A percentile compares a stretch with the other conserved stretches of the same genome.
Conservation (phyloP, 768 basidiomycete species). For the Lentinula raphanica region DNA sequence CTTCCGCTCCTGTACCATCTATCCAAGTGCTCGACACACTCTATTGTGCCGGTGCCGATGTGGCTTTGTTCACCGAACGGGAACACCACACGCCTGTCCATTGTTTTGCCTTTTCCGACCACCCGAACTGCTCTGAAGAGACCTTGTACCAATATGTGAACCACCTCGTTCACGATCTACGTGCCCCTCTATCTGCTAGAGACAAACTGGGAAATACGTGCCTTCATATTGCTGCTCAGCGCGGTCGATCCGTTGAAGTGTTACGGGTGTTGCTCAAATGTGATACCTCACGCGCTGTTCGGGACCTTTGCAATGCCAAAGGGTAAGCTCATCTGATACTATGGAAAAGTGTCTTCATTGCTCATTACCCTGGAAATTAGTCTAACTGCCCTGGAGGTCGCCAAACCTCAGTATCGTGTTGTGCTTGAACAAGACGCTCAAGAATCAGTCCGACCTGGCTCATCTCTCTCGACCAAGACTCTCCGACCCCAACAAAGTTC, state of each 20-base stretch:
- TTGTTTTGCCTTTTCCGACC: slow-evolving; percentile 46
- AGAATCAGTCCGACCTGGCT: slow-evolving; percentile 44
- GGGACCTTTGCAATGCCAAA: slow-evolving; percentile 61
- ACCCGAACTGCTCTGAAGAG: slow-evolving; percentile 27
- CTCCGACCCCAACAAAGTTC: slow-evolving; percentile 46
- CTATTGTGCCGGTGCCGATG: slow-evolving; percentile 72
- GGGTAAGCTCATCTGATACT: slow-evolving; percentile 43
- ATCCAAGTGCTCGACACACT: slow-evolving; percentile 62
- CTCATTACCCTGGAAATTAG: slow-evolving; percentile 4
- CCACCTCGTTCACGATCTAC: slow-evolving; percentile 67
- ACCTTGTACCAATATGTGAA: slow-evolving; percentile 53
- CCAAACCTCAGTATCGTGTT: slow-evolving; percentile 58
- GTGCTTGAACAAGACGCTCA: slow-evolving; percentile 53
- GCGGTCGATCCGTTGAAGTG: slow-evolving; percentile 60
- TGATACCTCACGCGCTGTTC: slow-evolving; percentile 50
- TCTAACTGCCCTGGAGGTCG: slow-evolving; percentile 58
- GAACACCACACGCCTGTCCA: slow-evolving; percentile 68
- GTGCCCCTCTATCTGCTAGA: slow-evolving; percentile 59
- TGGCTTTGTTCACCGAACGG: slow-evolving; percentile 59
- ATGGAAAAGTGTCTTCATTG: background rate
- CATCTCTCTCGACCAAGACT: slow-evolving; percentile 51
- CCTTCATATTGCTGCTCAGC: slow-evolving; percentile 75
- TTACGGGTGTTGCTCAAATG: slow-evolving; percentile 60
- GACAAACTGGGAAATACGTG: slow-evolving; percentile 72
- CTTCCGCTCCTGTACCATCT: slow-evolving; percentile 48